phyloP scores from a whole-genome alignment of 208 protist genomes.

The Wallacemonas sp. region DNA sequence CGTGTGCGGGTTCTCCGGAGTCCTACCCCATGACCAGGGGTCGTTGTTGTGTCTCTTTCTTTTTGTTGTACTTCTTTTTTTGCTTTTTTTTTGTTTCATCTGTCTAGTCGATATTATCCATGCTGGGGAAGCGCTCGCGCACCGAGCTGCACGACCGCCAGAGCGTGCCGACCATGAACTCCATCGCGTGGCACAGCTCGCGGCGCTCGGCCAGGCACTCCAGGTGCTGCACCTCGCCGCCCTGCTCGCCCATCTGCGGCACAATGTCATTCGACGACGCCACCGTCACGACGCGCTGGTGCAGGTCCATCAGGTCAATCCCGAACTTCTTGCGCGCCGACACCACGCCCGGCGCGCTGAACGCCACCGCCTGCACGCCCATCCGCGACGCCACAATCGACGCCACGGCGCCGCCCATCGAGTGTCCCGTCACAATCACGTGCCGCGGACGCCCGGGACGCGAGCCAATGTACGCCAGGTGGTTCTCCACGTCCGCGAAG shows the following conservation, averaged over 20 bases:
- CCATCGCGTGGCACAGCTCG: conserved; percentile 83
- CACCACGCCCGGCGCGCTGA: conserved; percentile 70
- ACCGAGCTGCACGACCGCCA: conserved; percentile 73
- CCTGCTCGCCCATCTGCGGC: conserved; percentile 56
- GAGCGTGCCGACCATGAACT: conserved; percentile 72
- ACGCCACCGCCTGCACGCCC: conserved; percentile 66
- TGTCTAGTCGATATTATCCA: conserved; percentile 52
- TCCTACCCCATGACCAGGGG: too few relatives aligned
- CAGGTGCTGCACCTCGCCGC: conserved; percentile 75
- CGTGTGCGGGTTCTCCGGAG: not conserved
- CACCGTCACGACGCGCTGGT: conserved; percentile 61
- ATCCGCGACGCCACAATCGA: conserved; percentile 68
- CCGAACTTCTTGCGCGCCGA: conserved; percentile 60
- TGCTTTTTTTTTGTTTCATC: not conserved
- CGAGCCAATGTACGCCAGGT: conserved; percentile 56
- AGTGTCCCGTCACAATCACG: conserved; percentile 80
- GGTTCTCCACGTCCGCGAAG: conserved; percentile 76
- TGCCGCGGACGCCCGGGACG: conserved; percentile 32
- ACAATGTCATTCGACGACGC: conserved; percentile 79
- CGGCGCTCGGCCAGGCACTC: conserved; percentile 65
- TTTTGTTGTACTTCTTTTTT: not conserved
- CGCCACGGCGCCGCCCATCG: conserved; percentile 72
- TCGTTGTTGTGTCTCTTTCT: too few relatives aligned
- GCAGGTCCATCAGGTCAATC: conserved; percentile 38
- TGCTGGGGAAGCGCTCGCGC: conserved; percentile 49